A percentile compares a stretch with the other conserved stretches of the same genome.
These are phyloP conservation scores for Aspergillus aculeatus DNA, from an alignment of 2,329 filamentous ascomycete species.

Conservation along the genomic window DNA sequence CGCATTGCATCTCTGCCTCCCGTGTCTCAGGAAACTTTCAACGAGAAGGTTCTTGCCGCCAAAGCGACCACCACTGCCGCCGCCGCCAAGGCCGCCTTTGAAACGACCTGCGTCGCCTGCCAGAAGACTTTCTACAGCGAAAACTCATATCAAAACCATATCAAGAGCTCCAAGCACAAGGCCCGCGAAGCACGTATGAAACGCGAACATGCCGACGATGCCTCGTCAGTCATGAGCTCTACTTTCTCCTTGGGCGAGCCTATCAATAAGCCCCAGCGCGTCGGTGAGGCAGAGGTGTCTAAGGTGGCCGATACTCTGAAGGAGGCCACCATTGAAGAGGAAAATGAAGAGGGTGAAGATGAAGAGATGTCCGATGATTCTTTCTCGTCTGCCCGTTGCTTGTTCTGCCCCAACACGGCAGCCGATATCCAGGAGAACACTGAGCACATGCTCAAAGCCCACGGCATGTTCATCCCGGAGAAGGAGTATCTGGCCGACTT, in stretches of 20 bases:
- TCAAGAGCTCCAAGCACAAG: slow-evolving; percentile 88
- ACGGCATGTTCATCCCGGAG: slow-evolving; percentile 96
- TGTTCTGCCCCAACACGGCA: slow-evolving; percentile 91
- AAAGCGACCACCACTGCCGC: slow-evolving; percentile 81
- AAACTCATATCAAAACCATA: slow-evolving; percentile 90
- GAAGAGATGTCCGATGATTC: slow-evolving; percentile 43
- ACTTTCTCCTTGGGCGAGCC: slow-evolving; percentile 89
- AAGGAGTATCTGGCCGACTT: slow-evolving; percentile 77
- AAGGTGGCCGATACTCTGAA: slow-evolving; percentile 76
- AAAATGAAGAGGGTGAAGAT: slow-evolving; percentile 51
- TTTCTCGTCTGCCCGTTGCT: slow-evolving; percentile 60
- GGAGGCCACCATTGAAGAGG: slow-evolving; percentile 57
- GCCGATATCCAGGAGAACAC: slow-evolving; percentile 73
- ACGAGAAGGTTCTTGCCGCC: slow-evolving; percentile 90
- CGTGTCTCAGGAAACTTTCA: slow-evolving; percentile 87
- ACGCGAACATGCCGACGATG: slow-evolving; percentile 59
- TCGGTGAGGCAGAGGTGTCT: slow-evolving; percentile 72
- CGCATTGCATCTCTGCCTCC: slow-evolving; percentile 87
- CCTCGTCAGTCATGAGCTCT: slow-evolving; percentile 81
- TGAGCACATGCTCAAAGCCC: slow-evolving; percentile 85
- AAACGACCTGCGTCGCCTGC: slow-evolving; percentile 78
- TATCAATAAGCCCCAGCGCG: slow-evolving; percentile 52
- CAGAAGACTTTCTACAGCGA: slow-evolving; percentile 94
- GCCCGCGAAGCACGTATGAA: slow-evolving; percentile 58
- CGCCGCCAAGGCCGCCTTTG: slow-evolving; percentile 83